Conservation (phyloP, 2,329 filamentous ascomycete genomes). For the Xylariaceae sp. region DNA sequence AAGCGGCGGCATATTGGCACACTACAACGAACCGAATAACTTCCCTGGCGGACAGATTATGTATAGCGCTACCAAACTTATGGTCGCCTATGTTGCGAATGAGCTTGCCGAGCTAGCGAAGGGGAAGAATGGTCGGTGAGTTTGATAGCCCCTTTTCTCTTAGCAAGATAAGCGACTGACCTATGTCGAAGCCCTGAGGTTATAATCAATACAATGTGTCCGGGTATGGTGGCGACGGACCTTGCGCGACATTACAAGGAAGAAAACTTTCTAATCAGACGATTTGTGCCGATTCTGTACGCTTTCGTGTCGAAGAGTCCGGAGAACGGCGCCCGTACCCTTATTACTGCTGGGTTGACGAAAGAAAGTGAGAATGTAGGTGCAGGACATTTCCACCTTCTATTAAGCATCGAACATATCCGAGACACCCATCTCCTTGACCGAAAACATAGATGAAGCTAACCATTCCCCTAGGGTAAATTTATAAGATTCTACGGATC, state of each 20-base stretch:
- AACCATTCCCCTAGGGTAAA: conserved; percentile 17
- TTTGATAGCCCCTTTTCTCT: not conserved
- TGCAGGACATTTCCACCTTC: not conserved
- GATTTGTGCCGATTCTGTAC: conserved; percentile 13
- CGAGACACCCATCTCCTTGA: not conserved
- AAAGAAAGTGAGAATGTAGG: conserved; percentile 26
- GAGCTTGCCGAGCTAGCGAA: conserved; percentile 24
- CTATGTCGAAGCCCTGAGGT: conserved; percentile 11
- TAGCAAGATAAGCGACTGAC: no score
- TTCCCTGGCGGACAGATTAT: conserved; percentile 20
- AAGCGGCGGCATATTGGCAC: conserved; percentile 22
- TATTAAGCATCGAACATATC: not conserved
- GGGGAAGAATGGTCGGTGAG: conserved; percentile 22
- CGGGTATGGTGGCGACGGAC: conserved; percentile 24
- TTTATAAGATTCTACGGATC: conserved; percentile 26
- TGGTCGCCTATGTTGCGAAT: conserved; percentile 22
- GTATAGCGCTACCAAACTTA: conserved; percentile 28
- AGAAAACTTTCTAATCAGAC: conserved; percentile 5
- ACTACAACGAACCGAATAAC: conserved; percentile 28
- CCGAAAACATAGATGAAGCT: not conserved
- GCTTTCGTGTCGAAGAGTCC: conserved; percentile 24
- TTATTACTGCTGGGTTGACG: conserved; percentile 20
- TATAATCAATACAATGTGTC: conserved; percentile 29
- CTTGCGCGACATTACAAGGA: conserved; percentile 15
- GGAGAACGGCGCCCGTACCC: conserved; percentile 26